phyloP scores from a whole-genome alignment of 352 stramenopile species.

The Globisporangium perplexum region DNA sequence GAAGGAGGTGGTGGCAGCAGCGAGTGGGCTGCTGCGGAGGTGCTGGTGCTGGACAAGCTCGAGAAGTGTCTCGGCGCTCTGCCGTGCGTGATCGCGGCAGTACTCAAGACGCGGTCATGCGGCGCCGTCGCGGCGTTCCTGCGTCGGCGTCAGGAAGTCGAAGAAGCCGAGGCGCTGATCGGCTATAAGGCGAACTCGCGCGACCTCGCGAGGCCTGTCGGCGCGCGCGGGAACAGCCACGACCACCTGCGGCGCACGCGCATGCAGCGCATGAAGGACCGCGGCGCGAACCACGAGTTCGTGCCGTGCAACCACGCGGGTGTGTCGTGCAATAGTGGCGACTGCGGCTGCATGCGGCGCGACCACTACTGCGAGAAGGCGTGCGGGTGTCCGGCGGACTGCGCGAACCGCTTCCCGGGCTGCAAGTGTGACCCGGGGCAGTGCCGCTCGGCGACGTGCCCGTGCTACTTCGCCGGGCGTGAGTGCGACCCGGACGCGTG shows the following conservation, averaged over 20 bases:
- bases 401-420: constrained; percentile 69
- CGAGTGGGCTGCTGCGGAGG: constrained; percentile 35
- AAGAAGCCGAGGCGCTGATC: neutral
- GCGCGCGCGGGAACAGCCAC: constrained; percentile 48
- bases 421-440: constrained; percentile 53
- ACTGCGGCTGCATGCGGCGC: constrained; percentile 74
- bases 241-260: constrained; percentile 69
- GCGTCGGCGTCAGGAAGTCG: neutral
- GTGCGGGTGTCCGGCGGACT: constrained; percentile 59
- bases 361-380: constrained; percentile 78
- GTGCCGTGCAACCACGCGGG: constrained; percentile 57
- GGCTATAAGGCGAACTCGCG: neutral
- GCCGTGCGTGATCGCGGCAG: constrained; percentile 32
- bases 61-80: constrained; percentile 27
- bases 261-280: constrained; percentile 77
- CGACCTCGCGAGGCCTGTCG: constrained; percentile 22
- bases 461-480: constrained; percentile 60
- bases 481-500: constrained; percentile 76
- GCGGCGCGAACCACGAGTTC: constrained; percentile 70
- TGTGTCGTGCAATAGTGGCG: constrained; percentile 46
- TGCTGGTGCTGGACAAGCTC: constrained; percentile 35
- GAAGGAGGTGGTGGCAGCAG: constrained; percentile 3
- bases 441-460: constrained; percentile 54
- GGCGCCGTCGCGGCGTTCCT: constrained; percentile 24
- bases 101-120: constrained; percentile 43